Conservation (phyloP, 1,284 basidiomycete species). For the Ceratorhiza oryzae-sativae region DNA sequence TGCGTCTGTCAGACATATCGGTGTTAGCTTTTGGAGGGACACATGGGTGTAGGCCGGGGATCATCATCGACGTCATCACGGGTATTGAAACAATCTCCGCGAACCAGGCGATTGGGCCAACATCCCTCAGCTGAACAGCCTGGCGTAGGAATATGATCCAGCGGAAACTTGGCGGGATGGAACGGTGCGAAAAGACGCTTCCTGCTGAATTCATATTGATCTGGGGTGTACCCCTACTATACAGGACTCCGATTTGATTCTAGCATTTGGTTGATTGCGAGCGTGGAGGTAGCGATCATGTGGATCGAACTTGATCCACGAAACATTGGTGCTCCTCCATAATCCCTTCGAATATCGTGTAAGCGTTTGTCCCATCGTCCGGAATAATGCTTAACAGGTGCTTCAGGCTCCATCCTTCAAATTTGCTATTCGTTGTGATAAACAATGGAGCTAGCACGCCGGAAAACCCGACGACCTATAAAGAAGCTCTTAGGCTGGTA, state of each 20-base stretch:
- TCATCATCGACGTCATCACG: neutral
- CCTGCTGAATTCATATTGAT: neutral
- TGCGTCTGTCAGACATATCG: slow-evolving; percentile 77
- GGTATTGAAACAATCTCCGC: neutral
- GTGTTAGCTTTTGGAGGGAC: slow-evolving; percentile 82
- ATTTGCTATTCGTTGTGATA: neutral
- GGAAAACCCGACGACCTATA: neutral
- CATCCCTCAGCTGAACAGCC: slow-evolving; percentile 77
- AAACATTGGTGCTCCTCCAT: slow-evolving; percentile 14
- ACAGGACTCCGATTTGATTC: slow-evolving; percentile 56
- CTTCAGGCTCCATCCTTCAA: neutral
- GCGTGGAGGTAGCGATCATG: slow-evolving; percentile 75
- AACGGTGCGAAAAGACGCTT: slow-evolving; percentile 55
- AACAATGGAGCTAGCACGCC: slow-evolving; percentile 15
- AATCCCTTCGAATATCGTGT: slow-evolving; percentile 46
- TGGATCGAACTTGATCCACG: slow-evolving; percentile 64
- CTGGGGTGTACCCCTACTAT: neutral
- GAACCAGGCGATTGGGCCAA: slow-evolving; percentile 80
- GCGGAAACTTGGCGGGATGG: slow-evolving; percentile 71
- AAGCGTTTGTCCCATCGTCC: neutral
- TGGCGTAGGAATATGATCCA: slow-evolving; percentile 80
- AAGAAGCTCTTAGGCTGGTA: neutral
- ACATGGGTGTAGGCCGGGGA: slow-evolving; percentile 50
- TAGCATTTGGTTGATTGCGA: slow-evolving; percentile 74
- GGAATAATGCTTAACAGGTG: neutral